Conservation (phyloP, 257 asterid genomes). For the Petrea volubilis region DNA sequence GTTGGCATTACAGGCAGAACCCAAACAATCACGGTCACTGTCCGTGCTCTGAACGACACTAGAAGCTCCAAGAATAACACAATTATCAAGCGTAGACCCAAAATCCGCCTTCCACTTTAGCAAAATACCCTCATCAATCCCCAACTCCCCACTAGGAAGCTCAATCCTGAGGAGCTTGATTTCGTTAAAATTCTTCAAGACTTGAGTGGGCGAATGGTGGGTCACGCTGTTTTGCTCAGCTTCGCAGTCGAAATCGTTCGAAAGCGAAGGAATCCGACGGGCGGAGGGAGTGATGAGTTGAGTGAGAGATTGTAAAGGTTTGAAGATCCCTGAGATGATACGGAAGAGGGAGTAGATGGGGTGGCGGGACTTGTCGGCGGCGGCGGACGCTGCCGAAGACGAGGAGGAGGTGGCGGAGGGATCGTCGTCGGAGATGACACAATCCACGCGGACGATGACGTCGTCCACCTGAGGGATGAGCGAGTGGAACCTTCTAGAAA, state of each 20-base stretch:
- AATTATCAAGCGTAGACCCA: constrained; percentile 80
- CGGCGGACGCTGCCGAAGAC: constrained; percentile 23
- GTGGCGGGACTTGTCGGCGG: constrained; percentile 46
- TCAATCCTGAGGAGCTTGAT: constrained; percentile 68
- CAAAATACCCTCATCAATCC: constrained; percentile 69
- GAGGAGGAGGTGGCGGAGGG: constrained; percentile 35
- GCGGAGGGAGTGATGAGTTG: constrained; percentile 53
- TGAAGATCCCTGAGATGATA: constrained; percentile 48
- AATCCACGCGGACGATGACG: constrained; percentile 78
- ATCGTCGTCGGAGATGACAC: constrained; percentile 84
- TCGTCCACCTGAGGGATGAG: constrained; percentile 76
- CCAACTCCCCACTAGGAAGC: constrained; percentile 82
- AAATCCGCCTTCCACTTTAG: constrained; percentile 86
- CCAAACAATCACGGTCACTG: not conserved
- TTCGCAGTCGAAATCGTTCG: constrained; percentile 36
- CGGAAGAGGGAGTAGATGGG: constrained; percentile 60
- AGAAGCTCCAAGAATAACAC: constrained; percentile 85
- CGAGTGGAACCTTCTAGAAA: constrained; percentile 60
- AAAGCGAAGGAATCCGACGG: constrained; percentile 25
- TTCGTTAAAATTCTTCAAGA: constrained; percentile 67
- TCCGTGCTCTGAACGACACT: constrained; percentile 41
- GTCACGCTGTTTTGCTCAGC: constrained; percentile 57
- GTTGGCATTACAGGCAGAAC: constrained; percentile 14
- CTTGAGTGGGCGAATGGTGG: constrained; percentile 85
- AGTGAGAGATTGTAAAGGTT: constrained; percentile 58